Percentiles rank a stretch among this genome's conserved stretches.
Evolutionary conservation across 2,329 filamentous ascomycete species (phyloP).

Genomic region (Trichoderma pleuroti): DNA sequence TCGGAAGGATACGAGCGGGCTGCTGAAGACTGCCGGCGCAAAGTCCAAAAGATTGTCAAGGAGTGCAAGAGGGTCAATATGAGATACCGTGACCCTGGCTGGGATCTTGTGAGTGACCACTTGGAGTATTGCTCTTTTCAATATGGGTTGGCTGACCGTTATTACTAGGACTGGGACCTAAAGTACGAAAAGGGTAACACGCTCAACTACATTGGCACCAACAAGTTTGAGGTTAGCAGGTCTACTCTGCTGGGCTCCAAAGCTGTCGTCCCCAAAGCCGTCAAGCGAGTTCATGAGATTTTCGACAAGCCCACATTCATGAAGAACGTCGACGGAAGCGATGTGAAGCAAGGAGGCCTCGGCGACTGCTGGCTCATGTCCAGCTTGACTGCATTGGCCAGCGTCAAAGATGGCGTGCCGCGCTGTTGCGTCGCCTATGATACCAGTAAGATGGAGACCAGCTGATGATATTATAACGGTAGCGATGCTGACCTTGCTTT

Average conservation of each 20-base stretch:
- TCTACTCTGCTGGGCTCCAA: slow-evolving; percentile 45
- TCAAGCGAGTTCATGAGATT: slow-evolving; percentile 72
- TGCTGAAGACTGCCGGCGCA: slow-evolving; percentile 59
- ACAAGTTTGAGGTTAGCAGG: slow-evolving; percentile 50
- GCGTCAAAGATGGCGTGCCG: slow-evolving; percentile 66
- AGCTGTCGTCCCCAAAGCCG: slow-evolving; percentile 62
- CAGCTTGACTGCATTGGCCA: slow-evolving; percentile 71
- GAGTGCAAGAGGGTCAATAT: slow-evolving; percentile 73
- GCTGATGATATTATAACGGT: not conserved
- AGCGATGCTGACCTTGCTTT: slow-evolving; percentile 17
- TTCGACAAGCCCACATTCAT: slow-evolving; percentile 71
- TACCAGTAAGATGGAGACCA: slow-evolving; percentile 42
- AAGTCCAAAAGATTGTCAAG: slow-evolving; percentile 57
- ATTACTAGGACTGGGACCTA: slow-evolving; percentile 59
- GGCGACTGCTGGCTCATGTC: slow-evolving; percentile 86
- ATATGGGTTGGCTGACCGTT: slow-evolving; percentile 8
- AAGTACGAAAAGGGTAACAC: slow-evolving; percentile 59
- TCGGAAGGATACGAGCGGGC: slow-evolving; percentile 61
- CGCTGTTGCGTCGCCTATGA: slow-evolving; percentile 74
- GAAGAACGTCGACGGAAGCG: slow-evolving; percentile 62
- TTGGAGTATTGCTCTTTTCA: not conserved
- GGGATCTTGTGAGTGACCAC: slow-evolving; percentile 49
- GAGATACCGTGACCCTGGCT: slow-evolving; percentile 68
- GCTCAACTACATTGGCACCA: slow-evolving; percentile 50
- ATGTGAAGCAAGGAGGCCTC: slow-evolving; percentile 72